Percentiles rank a stretch among this genome's conserved stretches.
Evolutionary conservation across 306 rosid species (phyloP).

Genomic region (Phaseolus lunatus): DNA sequence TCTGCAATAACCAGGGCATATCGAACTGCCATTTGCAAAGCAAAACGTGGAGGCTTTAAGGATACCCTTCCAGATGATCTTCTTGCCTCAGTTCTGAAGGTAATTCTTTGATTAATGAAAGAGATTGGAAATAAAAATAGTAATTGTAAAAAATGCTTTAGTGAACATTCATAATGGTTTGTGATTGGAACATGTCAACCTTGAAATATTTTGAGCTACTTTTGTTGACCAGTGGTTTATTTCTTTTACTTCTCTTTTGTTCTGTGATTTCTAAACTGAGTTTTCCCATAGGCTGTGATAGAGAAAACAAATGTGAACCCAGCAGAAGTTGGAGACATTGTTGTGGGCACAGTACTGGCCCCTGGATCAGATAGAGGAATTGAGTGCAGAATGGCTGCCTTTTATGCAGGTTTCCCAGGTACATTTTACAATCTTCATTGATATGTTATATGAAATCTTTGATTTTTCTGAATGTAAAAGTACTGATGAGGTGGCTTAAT

Average conservation of each 20-base stretch:
- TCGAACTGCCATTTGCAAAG: conserved; percentile 88
- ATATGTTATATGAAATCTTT: conserved; percentile 7
- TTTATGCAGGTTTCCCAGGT: conserved; percentile 96
- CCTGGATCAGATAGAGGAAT: conserved; percentile 90
- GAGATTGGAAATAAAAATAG: conserved; percentile 4
- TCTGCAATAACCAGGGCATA: conserved; percentile 61
- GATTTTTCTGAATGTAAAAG: not conserved
- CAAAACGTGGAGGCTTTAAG: conserved; percentile 90
- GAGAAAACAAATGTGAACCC: conserved; percentile 82
- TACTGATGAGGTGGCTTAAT: not conserved
- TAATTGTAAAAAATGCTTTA: not conserved
- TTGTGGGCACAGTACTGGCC: conserved; percentile 88
- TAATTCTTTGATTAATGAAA: conserved; percentile 36
- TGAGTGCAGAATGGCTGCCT: conserved; percentile 93
- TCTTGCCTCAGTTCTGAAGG: conserved; percentile 87
- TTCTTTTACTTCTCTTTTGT: not conserved
- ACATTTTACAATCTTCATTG: conserved; percentile 16
- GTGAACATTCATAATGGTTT: conserved; percentile 28
- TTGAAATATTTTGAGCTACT: not conserved
- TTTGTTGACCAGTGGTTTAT: not conserved
- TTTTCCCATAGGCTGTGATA: conserved; percentile 70
- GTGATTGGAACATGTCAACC: conserved; percentile 17
- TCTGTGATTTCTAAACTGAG: conserved; percentile 30
- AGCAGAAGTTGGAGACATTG: conserved; percentile 83
- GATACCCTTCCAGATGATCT: conserved; percentile 91